These are phyloP conservation scores for Arctostaphylos glauca DNA, from an alignment of 148 eudicot genomes.

Conservation along the genomic window DNA sequence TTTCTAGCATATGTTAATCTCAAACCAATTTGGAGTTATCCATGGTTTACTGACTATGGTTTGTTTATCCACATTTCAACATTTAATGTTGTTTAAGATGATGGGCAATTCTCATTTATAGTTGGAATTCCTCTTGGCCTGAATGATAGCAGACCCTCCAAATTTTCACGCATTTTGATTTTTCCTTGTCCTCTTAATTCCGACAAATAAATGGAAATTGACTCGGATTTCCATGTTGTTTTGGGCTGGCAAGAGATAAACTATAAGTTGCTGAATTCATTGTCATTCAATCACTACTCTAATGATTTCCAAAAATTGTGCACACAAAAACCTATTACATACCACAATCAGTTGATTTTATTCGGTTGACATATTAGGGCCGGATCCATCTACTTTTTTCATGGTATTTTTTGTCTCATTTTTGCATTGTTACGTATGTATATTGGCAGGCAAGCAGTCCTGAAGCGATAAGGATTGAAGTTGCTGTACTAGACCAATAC, in stretches of 20 bases:
- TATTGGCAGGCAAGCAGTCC: constrained; percentile 67
- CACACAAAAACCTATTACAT: not conserved
- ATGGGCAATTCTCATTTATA: not conserved
- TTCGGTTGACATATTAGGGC: not conserved
- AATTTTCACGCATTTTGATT: not conserved
- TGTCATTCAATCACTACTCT: not conserved
- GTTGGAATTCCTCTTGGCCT: not conserved
- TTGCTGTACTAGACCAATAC: constrained; percentile 76
- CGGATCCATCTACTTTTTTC: not conserved
- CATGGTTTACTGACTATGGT: not conserved
- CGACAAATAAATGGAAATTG: not conserved
- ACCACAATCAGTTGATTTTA: not conserved
- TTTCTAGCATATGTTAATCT: not conserved
- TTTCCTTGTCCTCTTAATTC: not conserved
- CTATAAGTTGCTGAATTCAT: not conserved
- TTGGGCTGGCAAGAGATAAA: not conserved
- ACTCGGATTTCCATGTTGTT: not conserved
- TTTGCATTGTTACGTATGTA: not conserved
- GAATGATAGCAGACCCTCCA: not conserved
- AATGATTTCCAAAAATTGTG: not conserved
- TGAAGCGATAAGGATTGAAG: constrained; percentile 65
- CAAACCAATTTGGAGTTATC: not conserved
- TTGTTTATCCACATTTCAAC: not conserved
- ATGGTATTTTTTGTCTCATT: not conserved
- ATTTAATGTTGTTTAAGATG: not conserved